phyloP scores from a whole-genome alignment of 768 basidiomycete species.

The Tulasnella sp. region DNA sequence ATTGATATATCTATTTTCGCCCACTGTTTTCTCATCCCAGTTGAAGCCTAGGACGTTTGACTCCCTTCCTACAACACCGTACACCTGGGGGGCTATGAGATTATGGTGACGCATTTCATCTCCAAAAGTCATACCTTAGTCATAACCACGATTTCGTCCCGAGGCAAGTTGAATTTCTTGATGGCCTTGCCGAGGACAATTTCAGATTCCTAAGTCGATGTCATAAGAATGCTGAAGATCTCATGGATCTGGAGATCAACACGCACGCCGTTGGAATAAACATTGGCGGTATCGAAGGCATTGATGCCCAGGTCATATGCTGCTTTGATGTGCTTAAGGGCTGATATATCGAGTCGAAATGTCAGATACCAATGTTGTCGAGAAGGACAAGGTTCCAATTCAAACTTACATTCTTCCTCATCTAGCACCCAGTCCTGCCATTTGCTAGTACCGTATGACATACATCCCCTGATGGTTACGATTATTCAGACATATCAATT shows the following conservation, averaged over 20 bases:
- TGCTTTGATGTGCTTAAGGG: constrained; percentile 16
- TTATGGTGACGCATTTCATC: too few relatives aligned
- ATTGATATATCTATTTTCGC: constrained; percentile 22
- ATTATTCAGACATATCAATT: too few relatives aligned
- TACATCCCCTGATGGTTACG: constrained; percentile 1
- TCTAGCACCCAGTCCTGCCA: constrained; percentile 6
- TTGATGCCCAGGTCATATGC: constrained; percentile 18
- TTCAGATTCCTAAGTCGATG: too few relatives aligned
- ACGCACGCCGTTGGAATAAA: constrained; percentile 1
- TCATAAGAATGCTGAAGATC: too few relatives aligned
- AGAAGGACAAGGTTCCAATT: not conserved
- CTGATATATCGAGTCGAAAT: constrained; percentile 14
- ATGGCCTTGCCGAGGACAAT: constrained; percentile 60
- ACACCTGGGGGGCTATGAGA: too few relatives aligned
- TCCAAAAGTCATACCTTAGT: constrained; percentile 35
- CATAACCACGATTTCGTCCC: constrained; percentile 16
- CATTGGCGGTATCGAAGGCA: constrained; percentile 16
- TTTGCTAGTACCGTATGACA: not conserved
- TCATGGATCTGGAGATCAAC: too few relatives aligned
- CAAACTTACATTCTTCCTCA: constrained; percentile 1
- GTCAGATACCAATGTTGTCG: too few relatives aligned
- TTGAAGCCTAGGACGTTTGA: not conserved
- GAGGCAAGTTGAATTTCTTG: constrained; percentile 26
- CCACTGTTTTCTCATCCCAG: constrained; percentile 11
- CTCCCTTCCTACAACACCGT: too few relatives aligned